Evolutionary conservation across 495 filamentous ascomycete species (phyloP), one percentile per base, ranked within the genome.

Genomic region (Hypomontagnella submonticulosa): DNA sequence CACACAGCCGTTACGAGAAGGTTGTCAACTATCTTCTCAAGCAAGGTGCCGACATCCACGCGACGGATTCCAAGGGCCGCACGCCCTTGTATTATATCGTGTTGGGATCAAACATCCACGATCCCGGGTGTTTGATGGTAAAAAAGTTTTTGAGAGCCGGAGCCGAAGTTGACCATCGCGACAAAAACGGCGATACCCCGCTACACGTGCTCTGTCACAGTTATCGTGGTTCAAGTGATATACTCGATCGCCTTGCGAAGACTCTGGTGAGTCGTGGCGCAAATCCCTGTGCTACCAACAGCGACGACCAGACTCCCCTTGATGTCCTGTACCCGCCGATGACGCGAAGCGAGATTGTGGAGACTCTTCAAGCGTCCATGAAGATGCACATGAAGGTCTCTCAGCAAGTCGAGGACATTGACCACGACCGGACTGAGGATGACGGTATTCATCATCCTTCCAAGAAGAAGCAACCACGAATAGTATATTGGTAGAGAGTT

Each of bases 131-230:
- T 6, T 2, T 16, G 3, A 12, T 20, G 0, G 23, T 66, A 0
- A 7, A 3, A 0, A 7, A 41, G 1, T 60, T 66, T 18, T 44
- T 66, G 0, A 4, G 37, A n/a, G 36, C 38, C 3, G 63, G 41
- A 11, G 63, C 36, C 11, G 20, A 56, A 10, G 13, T 55, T 4
- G 32, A 61, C 27, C 63, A 66, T 19, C 41, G 51, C 0, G 56
- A 66, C n/a, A 2, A 37, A 0, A 0, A 38, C 1, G 49, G 51
- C 1, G 23, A 43, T 10, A 66, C 63, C 0, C 48, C 44, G 15
- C 47, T 65, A 9, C 61, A 65, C 23, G n/a, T 30, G 0, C 12
- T 46, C 13, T 63, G 60, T 4, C 20, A 20, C 11, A 19, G 19
- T 0, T 41, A 16, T 9, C 1, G 0, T 0, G 5, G 5, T 0